Conservation (phyloP, 2,329 filamentous ascomycete species). For the Ophiognomonia clavigignenti-juglandacearum region DNA sequence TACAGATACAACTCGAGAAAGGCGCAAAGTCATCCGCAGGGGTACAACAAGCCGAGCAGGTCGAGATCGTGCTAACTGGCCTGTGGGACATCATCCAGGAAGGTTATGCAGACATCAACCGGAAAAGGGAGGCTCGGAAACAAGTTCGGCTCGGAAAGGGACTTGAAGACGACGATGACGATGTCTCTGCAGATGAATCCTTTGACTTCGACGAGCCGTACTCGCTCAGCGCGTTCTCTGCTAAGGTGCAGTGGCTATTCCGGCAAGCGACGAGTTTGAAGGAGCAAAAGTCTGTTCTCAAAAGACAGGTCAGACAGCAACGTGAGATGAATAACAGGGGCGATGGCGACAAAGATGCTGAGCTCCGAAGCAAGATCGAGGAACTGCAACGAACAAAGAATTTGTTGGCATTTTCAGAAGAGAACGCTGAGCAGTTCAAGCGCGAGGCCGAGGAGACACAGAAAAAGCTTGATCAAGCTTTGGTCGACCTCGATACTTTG, state of each 20-base stretch:
- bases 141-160: conserved; percentile 52
- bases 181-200: conserved; percentile 58
- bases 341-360: conserved; percentile 64
- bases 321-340: conserved; percentile 87
- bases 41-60: conserved; percentile 45
- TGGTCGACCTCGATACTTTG: conserved; percentile 41
- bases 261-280: conserved; percentile 70
- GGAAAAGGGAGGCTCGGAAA: conserved; percentile 48
- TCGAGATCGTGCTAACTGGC: conserved; percentile 48
- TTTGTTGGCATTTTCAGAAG: conserved; percentile 28
- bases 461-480: conserved; percentile 42
- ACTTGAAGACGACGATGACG: conserved; percentile 49
- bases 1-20: conserved; percentile 40
- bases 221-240: conserved; percentile 69
- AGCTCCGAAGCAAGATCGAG: conserved; percentile 53
- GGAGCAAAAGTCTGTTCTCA: conserved; percentile 84
- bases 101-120: conserved; percentile 51
- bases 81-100: conserved; percentile 55
- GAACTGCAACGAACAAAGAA: conserved; percentile 42
- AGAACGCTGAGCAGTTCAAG: conserved; percentile 14
- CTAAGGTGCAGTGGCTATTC: conserved; percentile 75
- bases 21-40: conserved; percentile 25
- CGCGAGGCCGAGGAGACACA: conserved; percentile 33
- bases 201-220: conserved; percentile 57
- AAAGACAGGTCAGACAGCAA: conserved; percentile 92